Percentiles rank a stretch among this genome's conserved stretches.
These are phyloP conservation scores for Proliferodiscus dingleyae DNA, from an alignment of 2,329 filamentous ascomycete species.

Conservation along the genomic window DNA sequence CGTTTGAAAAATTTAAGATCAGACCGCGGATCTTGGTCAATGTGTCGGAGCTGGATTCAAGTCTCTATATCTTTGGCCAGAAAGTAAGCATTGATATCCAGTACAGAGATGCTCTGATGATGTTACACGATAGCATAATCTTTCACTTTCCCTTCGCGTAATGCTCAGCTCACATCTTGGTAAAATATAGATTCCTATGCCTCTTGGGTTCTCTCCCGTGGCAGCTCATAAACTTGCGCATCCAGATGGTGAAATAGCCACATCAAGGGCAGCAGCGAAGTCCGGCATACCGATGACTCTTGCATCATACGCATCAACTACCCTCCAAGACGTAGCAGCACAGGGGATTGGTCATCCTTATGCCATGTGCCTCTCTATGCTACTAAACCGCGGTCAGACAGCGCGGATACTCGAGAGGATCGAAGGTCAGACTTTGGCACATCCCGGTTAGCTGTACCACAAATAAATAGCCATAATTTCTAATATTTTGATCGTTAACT, in stretches of 20 bases:
- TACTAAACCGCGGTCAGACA: too few relatives aligned
- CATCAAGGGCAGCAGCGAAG: constrained; percentile 43
- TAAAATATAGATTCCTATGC: too few relatives aligned
- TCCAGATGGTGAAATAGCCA: constrained; percentile 46
- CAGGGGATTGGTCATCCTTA: constrained; percentile 42
- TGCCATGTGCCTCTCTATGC: constrained; percentile 39
- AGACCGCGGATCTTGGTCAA: constrained; percentile 41
- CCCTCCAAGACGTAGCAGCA: constrained; percentile 40
- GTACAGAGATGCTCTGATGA: too few relatives aligned
- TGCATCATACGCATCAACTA: constrained; percentile 42
- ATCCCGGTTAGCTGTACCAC: too few relatives aligned
- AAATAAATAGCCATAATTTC: too few relatives aligned
- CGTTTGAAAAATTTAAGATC: constrained; percentile 47
- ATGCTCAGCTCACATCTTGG: too few relatives aligned
- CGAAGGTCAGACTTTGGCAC: too few relatives aligned
- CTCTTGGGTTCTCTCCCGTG: constrained; percentile 40
- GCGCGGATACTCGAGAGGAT: too few relatives aligned
- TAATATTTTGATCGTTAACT: too few relatives aligned
- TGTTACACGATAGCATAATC: too few relatives aligned
- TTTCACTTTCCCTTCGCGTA: too few relatives aligned
- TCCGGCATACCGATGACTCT: constrained; percentile 38
- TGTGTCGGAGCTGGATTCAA: constrained; percentile 35
- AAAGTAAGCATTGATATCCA: constrained; percentile 35
- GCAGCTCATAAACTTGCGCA: constrained; percentile 47
- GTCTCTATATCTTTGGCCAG: constrained; percentile 41